phyloP scores from a whole-genome alignment of 2,329 filamentous ascomycete species.

The Canariomyces notabilis region DNA sequence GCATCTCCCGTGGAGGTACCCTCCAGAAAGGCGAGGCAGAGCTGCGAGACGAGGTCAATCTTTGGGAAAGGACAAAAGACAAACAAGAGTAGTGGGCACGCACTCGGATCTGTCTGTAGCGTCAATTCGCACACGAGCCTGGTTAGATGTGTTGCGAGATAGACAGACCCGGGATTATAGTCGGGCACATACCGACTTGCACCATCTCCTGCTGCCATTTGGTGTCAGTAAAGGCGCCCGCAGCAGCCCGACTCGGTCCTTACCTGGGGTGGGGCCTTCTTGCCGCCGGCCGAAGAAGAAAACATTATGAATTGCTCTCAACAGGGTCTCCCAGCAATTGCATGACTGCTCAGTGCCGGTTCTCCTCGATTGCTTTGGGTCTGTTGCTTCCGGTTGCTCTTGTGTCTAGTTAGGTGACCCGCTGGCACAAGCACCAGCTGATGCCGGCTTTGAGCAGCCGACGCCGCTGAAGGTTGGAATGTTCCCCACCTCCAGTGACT shows the following conservation, averaged over 20 bases:
- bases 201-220: slow-evolving; percentile 81
- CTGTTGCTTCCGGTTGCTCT: too few relatives aligned
- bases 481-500: slow-evolving; percentile 5
- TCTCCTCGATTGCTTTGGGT: too few relatives aligned
- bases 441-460: slow-evolving; percentile 17
- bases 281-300: slow-evolving; percentile 59
- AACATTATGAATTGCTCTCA: slow-evolving; percentile 46
- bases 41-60: slow-evolving; percentile 46
- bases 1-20: slow-evolving; percentile 51
- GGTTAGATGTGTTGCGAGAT: slow-evolving; percentile 9
- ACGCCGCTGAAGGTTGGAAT: not conserved
- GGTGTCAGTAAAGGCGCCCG: slow-evolving; percentile 12
- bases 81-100: slow-evolving; percentile 35
- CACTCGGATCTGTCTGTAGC: slow-evolving; percentile 61
- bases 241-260: slow-evolving; percentile 28
- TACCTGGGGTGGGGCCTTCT: slow-evolving; percentile 70
- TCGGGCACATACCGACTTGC: slow-evolving; percentile 82
- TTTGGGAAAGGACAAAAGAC: slow-evolving; percentile 9
- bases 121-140: slow-evolving; percentile 16
- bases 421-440: slow-evolving; percentile 14
- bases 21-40: slow-evolving; percentile 86
- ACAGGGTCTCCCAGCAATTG: slow-evolving; percentile 15
- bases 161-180: not conserved
- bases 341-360: slow-evolving; percentile 14
- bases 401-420: slow-evolving; percentile 1